Conservation (phyloP, 1,284 basidiomycete genomes). For the Serendipita sp. region DNA sequence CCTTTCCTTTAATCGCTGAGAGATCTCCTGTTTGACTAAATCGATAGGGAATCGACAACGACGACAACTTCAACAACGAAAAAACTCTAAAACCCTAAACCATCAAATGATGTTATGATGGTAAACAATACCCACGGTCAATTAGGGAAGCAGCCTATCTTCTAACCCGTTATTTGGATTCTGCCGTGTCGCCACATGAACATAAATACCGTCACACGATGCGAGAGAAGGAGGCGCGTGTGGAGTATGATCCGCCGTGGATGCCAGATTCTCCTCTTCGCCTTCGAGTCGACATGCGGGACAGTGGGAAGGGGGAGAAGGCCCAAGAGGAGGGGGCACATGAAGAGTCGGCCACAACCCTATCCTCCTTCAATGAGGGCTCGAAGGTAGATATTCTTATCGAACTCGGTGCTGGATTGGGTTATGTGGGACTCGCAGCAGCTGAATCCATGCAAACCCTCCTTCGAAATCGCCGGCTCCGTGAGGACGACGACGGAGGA, state of each 20-base stretch:
- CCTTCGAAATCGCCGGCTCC: constrained; percentile 15
- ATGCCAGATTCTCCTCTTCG: constrained; percentile 17
- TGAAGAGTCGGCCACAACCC: background rate
- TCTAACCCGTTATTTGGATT: constrained; percentile 38
- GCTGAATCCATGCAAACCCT: constrained; percentile 24
- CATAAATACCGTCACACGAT: constrained; percentile 10
- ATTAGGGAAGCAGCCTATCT: constrained; percentile 56
- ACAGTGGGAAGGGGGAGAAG: constrained; percentile 1
- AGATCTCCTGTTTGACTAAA: no score
- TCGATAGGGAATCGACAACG: constrained; percentile 18
- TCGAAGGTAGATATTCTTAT: constrained; percentile 25
- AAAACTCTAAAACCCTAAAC: background rate
- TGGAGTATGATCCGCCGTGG: constrained; percentile 49
- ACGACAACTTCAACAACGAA: background rate
- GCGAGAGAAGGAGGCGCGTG: constrained; percentile 17
- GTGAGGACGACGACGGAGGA: background rate
- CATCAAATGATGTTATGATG: background rate
- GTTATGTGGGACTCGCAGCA: constrained; percentile 35
- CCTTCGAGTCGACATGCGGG: no score
- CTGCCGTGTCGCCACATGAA: background rate
- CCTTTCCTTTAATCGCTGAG: background rate
- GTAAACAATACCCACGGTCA: background rate
- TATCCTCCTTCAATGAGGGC: background rate
- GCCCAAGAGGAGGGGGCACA: background rate
- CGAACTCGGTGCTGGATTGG: constrained; percentile 62